A percentile compares a stretch with the other conserved stretches of the same genome.
Conservation (phyloP, 2,329 filamentous ascomycete genomes). For the Colletotrichum shisoi region DNA sequence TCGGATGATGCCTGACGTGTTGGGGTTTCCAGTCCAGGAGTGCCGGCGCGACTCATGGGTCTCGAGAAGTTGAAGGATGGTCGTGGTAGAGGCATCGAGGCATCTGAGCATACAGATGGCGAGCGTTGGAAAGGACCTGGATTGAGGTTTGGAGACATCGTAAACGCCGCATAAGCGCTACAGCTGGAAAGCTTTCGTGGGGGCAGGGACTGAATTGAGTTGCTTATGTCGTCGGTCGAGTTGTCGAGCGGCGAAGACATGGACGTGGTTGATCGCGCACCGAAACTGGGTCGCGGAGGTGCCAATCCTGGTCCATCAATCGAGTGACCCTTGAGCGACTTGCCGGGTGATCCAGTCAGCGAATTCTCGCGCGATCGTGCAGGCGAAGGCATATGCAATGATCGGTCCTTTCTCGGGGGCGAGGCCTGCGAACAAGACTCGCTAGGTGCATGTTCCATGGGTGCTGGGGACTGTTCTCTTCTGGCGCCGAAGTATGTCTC, state of each 20-base stretch:
- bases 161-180: slow-evolving; percentile 54
- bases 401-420: slow-evolving; percentile 47
- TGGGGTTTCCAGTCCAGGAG: slow-evolving; percentile 65
- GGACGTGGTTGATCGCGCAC: slow-evolving; percentile 65
- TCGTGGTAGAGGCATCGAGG: slow-evolving; percentile 71
- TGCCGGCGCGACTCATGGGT: slow-evolving; percentile 78
- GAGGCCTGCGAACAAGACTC: slow-evolving; percentile 39
- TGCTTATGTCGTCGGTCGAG: slow-evolving; percentile 73
- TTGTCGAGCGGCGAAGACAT: slow-evolving; percentile 70
- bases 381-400: slow-evolving; percentile 50
- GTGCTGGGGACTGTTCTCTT: slow-evolving; percentile 65
- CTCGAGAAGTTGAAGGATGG: slow-evolving; percentile 94
- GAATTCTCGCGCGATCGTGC: slow-evolving; percentile 44
- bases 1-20: slow-evolving; percentile 71
- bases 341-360: slow-evolving; percentile 56
- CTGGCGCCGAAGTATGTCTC: slow-evolving; percentile 61
- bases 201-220: slow-evolving; percentile 68
- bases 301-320: slow-evolving; percentile 62
- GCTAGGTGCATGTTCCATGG: slow-evolving; percentile 53
- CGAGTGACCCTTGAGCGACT: slow-evolving; percentile 53
- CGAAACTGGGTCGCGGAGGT: slow-evolving; percentile 60
- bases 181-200: slow-evolving; percentile 80
- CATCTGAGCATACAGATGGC: slow-evolving; percentile 84
- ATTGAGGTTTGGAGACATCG: slow-evolving; percentile 65
- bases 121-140: slow-evolving; percentile 70